phyloP scores from a whole-genome alignment of 495 filamentous ascomycete species.

The Penicillium cataractarum region DNA sequence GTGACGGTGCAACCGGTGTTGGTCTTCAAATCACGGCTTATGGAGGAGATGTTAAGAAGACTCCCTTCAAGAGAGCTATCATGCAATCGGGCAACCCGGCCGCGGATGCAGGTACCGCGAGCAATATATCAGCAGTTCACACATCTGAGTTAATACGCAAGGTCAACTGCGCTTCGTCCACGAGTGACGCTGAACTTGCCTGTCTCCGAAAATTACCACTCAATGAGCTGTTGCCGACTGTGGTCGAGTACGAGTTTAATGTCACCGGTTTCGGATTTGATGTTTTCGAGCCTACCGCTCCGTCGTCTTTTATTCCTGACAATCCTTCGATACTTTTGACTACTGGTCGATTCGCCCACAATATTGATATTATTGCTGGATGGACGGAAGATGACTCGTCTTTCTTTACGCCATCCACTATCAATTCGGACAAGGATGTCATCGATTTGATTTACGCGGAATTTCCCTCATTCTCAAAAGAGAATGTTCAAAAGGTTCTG shows the following conservation, averaged over 20 bases:
- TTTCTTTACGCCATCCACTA: conserved; percentile 10
- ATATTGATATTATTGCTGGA: conserved; percentile 20
- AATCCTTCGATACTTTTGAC: conserved; percentile 16
- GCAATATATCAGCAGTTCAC: conserved; percentile 6
- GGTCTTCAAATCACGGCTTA: conserved; percentile 21
- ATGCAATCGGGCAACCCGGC: conserved; percentile 18
- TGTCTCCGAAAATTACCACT: conserved; percentile 17
- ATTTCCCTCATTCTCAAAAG: conserved; percentile 7
- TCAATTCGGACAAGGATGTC: conserved; percentile 5
- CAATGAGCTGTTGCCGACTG: conserved; percentile 1
- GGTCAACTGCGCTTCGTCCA: conserved; percentile 16
- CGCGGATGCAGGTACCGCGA: conserved; percentile 11
- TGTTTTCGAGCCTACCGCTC: conserved; percentile 12
- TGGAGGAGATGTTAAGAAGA: conserved; percentile 5
- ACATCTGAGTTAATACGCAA: conserved; percentile 12
- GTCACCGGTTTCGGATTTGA: conserved; percentile 6
- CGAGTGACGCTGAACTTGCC: conserved; percentile 12
- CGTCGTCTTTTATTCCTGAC: conserved; percentile 19
- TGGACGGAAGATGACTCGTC: conserved; percentile 21
- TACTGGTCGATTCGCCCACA: conserved; percentile 17
- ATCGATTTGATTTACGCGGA: background rate
- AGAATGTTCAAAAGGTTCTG: conserved; percentile 12
- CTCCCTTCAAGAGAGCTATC: conserved; percentile 17
- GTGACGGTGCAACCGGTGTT: conserved; percentile 17
- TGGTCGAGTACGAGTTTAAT: conserved; percentile 8